Evolutionary conservation across 495 filamentous ascomycete genomes (phyloP).

Genomic region (Hapsidospora chrysogenum): DNA sequence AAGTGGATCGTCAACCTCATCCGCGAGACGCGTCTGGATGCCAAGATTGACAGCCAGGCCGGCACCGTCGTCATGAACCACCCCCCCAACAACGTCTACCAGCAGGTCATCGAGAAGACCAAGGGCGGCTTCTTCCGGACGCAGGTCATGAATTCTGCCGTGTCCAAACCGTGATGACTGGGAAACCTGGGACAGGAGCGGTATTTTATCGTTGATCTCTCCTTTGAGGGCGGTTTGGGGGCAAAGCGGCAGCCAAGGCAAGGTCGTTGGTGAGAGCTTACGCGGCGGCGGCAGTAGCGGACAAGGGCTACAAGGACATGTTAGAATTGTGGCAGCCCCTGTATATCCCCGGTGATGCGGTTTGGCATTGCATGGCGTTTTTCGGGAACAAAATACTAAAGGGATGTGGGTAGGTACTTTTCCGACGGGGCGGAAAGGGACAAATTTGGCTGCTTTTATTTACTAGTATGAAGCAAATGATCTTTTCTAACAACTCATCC

Average conservation of each 20-base stretch:
- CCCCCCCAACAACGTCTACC: conserved; percentile 92
- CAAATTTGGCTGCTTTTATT: not conserved
- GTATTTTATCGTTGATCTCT: not conserved
- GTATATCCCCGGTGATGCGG: conserved; percentile 3
- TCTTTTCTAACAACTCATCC: too few relatives aligned
- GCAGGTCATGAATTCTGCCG: conserved; percentile 49
- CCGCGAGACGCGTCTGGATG: conserved; percentile 89
- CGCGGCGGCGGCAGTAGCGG: not conserved
- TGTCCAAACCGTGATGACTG: conserved; percentile 17
- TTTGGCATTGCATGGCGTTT: conserved; percentile 5
- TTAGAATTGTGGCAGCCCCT: not conserved
- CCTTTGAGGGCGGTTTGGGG: not conserved
- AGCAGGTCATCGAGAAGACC: conserved; percentile 94
- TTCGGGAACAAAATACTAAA: conserved; percentile 3
- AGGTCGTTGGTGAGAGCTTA: not conserved
- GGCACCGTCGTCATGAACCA: conserved; percentile 99
- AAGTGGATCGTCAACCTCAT: conserved; percentile 99
- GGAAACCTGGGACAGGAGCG: not conserved
- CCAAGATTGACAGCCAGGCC: conserved; percentile 98
- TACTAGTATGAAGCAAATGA: not conserved
- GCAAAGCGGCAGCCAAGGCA: not conserved
- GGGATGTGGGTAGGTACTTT: conserved; percentile 1
- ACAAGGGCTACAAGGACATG: not conserved
- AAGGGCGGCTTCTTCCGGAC: conserved; percentile 89
- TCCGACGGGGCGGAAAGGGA: too few relatives aligned